Base-by-base conservation (phyloP, 1,284 basidiomycete species). In the Leucoagaricus sp. region DNA sequence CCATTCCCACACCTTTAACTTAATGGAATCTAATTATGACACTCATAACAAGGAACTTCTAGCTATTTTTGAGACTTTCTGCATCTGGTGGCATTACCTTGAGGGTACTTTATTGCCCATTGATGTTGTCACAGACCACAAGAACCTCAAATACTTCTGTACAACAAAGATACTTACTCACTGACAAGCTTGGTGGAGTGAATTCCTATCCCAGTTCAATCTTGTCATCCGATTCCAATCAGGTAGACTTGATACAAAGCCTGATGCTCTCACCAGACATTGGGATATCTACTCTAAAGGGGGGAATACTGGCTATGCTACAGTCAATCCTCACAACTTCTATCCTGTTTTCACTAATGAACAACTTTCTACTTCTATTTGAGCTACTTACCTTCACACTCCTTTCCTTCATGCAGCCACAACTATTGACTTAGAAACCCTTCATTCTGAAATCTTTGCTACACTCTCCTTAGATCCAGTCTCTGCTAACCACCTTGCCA, bases 101-200 rank as follows among this genome's bases (percentile, higher is more conserved):
- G 71, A 78, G 25, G 83, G 75, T 65, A 68, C 83, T 0, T 77
- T 80, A 0, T 72, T 72, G 56, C 60, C 77, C 41, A 64, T 82
- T 48, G 57, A 58, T 13, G 36, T 63, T 2, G 59, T 71, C 1
- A 71, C 74, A 2, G 62, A 81, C 36, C 52, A 58, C 2, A 80
- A 65, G 62, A 63, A 62, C 74, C 65, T 65, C 0, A 60, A 58
- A 15, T 82, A 83, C 60, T 58, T 82, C 5, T 73, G 10, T 15
- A 67, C 70, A 38, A 60, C 44, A 2, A 53, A 47, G 25, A 26
- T 47, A 12, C 17, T 47, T 17, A 29, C 26, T 31, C 9, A 29
- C 23, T 31, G 26, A 26, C 25, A 47, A 17, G 15, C 26, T 28
- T 15, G 26, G 3, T 29, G 26, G 45, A 29, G 15, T 6, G 26